Evolutionary conservation across 306 rosid genomes (phyloP).

Genomic region (Alnus rubra): DNA sequence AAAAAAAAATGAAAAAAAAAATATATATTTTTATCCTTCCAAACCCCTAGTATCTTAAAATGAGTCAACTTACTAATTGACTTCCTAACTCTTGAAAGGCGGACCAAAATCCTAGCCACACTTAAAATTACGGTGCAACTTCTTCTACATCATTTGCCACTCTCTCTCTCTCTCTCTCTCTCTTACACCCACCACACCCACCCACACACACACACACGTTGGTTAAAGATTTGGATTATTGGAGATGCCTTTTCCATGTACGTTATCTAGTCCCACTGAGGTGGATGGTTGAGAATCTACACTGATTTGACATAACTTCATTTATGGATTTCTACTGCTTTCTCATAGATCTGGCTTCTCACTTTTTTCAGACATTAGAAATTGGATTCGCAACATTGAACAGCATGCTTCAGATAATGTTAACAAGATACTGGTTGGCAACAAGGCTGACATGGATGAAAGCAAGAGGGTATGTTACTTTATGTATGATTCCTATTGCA

Average conservation of each 20-base stretch:
- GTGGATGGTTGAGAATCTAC: slow-evolving; percentile 6
- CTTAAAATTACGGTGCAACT: no score
- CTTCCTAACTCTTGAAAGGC: no score
- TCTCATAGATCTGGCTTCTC: slow-evolving; percentile 22
- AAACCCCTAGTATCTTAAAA: no score
- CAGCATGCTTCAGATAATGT: slow-evolving; percentile 96
- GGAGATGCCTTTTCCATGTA: background rate
- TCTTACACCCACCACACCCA: background rate
- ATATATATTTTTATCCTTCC: no score
- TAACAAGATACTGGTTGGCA: slow-evolving; percentile 91
- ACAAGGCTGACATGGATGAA: slow-evolving; percentile 98
- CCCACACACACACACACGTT: background rate
- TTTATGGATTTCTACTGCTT: slow-evolving; percentile 2
- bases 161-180: background rate
- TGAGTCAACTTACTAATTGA: no score
- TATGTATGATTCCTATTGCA: slow-evolving; percentile 2
- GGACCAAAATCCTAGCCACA: no score
- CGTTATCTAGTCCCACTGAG: background rate
- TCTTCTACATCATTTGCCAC: background rate
- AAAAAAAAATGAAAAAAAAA: no score
- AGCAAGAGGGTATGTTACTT: slow-evolving; percentile 79
- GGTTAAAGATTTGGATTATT: slow-evolving; percentile 23
- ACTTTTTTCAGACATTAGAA: slow-evolving; percentile 75
- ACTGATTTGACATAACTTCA: background rate
- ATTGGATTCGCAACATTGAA: slow-evolving; percentile 95